A percentile compares a stretch with the other conserved stretches of the same genome.
Evolutionary conservation across 2,329 filamentous ascomycete species (phyloP).

Genomic region (Hypoxylon sp.): DNA sequence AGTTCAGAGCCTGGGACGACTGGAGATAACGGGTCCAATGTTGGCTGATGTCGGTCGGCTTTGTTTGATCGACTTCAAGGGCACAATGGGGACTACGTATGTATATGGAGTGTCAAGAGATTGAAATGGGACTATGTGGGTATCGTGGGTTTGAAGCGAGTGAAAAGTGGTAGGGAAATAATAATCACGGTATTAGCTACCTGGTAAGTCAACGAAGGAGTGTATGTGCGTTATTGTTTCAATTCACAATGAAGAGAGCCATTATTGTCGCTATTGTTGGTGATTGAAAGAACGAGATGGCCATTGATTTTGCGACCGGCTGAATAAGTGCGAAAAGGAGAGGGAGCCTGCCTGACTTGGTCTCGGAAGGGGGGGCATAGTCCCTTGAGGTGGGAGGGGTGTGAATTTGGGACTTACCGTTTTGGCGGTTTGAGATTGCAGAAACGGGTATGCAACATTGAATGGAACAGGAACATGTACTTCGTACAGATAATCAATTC

Average conservation of each 20-base stretch:
- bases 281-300: constrained; percentile 15
- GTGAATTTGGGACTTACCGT: constrained; percentile 22
- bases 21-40: constrained; percentile 29
- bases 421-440: constrained; percentile 39
- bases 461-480: constrained; percentile 7
- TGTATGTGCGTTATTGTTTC: constrained; percentile 20
- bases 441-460: constrained; percentile 29
- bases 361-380: neutral
- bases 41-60: constrained; percentile 35
- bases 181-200: neutral
- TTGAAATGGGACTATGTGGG: constrained; percentile 37
- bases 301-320: constrained; percentile 31
- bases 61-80: constrained; percentile 46
- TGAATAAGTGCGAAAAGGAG: constrained; percentile 25
- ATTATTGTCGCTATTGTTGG: constrained; percentile 9
- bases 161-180: constrained; percentile 8
- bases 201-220: constrained; percentile 26
- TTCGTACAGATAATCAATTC: constrained; percentile 29
- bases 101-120: constrained; percentile 42
- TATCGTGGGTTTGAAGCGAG: constrained; percentile 32
- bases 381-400: neutral
- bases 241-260: constrained; percentile 15
- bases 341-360: constrained; percentile 5
- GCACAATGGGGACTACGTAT: constrained; percentile 30
- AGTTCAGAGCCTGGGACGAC: constrained; percentile 20